Conservation (phyloP, 352 stramenopile species). For the Globisporangium emineosum region DNA sequence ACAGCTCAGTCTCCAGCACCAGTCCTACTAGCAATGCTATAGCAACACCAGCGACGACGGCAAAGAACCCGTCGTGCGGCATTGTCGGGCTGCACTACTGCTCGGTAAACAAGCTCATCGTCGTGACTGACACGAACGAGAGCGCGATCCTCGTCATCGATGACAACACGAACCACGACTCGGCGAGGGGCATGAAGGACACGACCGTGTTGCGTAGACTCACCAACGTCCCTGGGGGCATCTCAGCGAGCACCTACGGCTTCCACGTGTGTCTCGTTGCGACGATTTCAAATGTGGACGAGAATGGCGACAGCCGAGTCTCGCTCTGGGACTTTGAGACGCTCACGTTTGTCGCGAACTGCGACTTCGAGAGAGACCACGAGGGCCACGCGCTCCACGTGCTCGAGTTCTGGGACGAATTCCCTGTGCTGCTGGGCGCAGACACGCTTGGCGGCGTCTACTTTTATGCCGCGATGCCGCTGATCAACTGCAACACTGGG, state of each 20-base stretch:
- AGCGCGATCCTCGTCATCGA: conserved; percentile 65
- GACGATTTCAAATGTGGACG: conserved; percentile 36
- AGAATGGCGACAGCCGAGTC: conserved; percentile 28
- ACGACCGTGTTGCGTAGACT: conserved; percentile 53
- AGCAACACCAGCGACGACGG: background rate
- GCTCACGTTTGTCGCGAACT: conserved; percentile 40
- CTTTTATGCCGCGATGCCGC: conserved; percentile 51
- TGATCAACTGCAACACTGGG: conserved; percentile 38
- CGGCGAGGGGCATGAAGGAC: conserved; percentile 36
- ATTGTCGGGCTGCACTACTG: conserved; percentile 68
- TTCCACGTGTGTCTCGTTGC: conserved; percentile 68
- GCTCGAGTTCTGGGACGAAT: conserved; percentile 70
- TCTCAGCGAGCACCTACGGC: conserved; percentile 58
- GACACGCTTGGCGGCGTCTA: conserved; percentile 52
- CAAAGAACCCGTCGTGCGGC: conserved; percentile 30
- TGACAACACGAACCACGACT: conserved; percentile 52
- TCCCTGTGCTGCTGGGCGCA: conserved; percentile 51
- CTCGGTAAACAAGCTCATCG: conserved; percentile 70
- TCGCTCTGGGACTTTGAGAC: conserved; percentile 82
- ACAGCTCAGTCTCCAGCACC: background rate
- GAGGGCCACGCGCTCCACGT: conserved; percentile 27
- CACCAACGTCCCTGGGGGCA: conserved; percentile 49
- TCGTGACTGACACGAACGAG: conserved; percentile 38
- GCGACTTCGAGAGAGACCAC: conserved; percentile 25
- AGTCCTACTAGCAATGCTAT: background rate